These are phyloP conservation scores for Cokeromyces recurvatus DNA, from an alignment of 371 early-diverging fungal genomes.

Conservation along the genomic window DNA sequence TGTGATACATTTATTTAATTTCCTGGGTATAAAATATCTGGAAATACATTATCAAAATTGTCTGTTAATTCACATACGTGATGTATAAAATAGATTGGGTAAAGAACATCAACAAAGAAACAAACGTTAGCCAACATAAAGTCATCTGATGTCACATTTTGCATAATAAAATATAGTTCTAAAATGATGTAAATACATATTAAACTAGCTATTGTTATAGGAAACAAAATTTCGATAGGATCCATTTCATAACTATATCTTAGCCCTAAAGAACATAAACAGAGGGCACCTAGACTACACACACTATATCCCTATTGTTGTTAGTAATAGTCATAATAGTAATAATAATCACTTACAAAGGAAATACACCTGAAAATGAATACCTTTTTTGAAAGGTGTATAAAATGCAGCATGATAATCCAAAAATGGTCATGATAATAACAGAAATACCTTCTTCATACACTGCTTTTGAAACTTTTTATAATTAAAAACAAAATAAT, in stretches of 20 bases:
- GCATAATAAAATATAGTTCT: slow-evolving; percentile 41
- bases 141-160: slow-evolving; percentile 32
- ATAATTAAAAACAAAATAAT: no score
- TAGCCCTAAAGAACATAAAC: slow-evolving; percentile 12
- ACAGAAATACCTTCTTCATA: slow-evolving; percentile 16
- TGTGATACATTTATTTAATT: not conserved
- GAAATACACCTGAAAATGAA: slow-evolving; percentile 18
- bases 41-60: slow-evolving; percentile 20
- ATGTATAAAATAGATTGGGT: slow-evolving; percentile 47
- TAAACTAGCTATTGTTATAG: slow-evolving; percentile 23
- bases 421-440: slow-evolving; percentile 13
- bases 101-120: slow-evolving; percentile 38
- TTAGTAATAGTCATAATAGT: not conserved
- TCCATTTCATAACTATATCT: slow-evolving; percentile 19
- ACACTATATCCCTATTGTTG: slow-evolving; percentile 7
- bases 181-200: slow-evolving; percentile 32
- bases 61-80: slow-evolving; percentile 46
- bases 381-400: slow-evolving; percentile 15
- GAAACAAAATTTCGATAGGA: slow-evolving; percentile 28
- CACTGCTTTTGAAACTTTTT: slow-evolving; percentile 20
- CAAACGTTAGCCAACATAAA: slow-evolving; percentile 39
- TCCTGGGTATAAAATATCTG: slow-evolving; percentile 23
- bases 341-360: slow-evolving; percentile 23
- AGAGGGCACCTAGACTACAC: slow-evolving; percentile 14
- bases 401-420: slow-evolving; percentile 7